These are phyloP conservation scores for Wickerhamomyces chambardii DNA, from an alignment of 805 yeast genomes.

Conservation along the genomic window DNA sequence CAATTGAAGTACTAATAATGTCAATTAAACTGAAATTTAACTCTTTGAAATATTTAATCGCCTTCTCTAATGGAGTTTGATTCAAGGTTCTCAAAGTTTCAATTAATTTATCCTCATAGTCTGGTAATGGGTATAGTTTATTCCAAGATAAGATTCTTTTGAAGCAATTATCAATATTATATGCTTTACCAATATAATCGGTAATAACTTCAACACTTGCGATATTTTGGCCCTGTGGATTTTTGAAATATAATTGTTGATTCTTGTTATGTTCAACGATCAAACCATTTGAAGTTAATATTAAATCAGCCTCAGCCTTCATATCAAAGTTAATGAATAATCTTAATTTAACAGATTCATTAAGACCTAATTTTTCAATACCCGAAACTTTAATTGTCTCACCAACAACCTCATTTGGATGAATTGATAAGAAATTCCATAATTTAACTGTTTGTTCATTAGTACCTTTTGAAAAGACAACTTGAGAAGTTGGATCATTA, in stretches of 20 bases:
- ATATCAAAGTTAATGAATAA: conserved; percentile 56
- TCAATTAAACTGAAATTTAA: conserved; percentile 32
- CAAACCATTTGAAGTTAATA: conserved; percentile 35
- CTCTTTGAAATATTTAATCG: conserved; percentile 54
- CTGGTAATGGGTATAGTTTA: conserved; percentile 23
- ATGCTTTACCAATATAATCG: conserved; percentile 61
- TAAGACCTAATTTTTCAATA: conserved; percentile 34
- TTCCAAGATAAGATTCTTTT: conserved; percentile 48
- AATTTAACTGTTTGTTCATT: conserved; percentile 39
- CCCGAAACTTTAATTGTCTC: conserved; percentile 63
- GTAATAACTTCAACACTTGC: conserved; percentile 43
- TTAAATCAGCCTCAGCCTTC: conserved; percentile 49
- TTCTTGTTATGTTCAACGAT: conserved; percentile 39
- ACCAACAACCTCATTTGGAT: conserved; percentile 62
- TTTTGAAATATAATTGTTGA: conserved; percentile 34
- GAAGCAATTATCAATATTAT: conserved; percentile 48
- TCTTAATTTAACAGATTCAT: conserved; percentile 45
- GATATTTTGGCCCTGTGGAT: conserved; percentile 26
- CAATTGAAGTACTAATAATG: conserved; percentile 20
- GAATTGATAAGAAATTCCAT: conserved; percentile 72
- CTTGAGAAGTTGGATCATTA: conserved; percentile 37
- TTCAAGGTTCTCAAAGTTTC: conserved; percentile 39
- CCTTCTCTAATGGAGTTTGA: conserved; percentile 41
- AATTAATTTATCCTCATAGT: conserved; percentile 35
- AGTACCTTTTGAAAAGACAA: conserved; percentile 59